Conservation (phyloP, 1,284 basidiomycete species). For the Takashimella koratensis region DNA sequence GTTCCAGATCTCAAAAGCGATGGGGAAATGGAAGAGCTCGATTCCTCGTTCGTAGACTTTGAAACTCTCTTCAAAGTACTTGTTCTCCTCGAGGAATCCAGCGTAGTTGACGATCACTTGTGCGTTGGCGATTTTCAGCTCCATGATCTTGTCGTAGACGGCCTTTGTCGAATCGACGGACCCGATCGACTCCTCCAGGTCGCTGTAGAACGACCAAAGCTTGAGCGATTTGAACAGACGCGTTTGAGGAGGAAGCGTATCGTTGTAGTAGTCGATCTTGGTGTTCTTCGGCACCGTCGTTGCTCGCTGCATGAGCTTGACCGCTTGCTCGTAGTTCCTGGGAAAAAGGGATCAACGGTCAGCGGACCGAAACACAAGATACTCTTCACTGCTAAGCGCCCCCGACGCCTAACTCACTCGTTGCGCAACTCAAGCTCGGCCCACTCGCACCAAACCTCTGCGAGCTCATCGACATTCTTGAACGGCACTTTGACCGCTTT, state of each 20-base stretch:
- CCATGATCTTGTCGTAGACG: conserved; percentile 95
- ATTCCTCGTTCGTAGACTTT: conserved; percentile 98
- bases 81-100: conserved; percentile 92
- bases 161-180: conserved; percentile 86
- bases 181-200: conserved; percentile 94
- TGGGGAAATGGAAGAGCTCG: conserved; percentile 95
- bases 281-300: conserved; percentile 81
- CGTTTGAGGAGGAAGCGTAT: conserved; percentile 78
- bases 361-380: too few species aligned
- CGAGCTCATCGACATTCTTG: conserved; percentile 93
- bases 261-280: conserved; percentile 93
- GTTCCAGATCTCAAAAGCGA: conserved; percentile 99
- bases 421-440: conserved; percentile 96
- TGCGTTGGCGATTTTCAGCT: conserved; percentile 97
- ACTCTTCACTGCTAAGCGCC: too few species aligned
- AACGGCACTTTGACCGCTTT: conserved; percentile 88
- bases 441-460: conserved; percentile 99
- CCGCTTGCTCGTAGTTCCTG: conserved; percentile 93
- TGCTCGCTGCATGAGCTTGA: conserved; percentile 93
- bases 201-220: conserved; percentile 98
- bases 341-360: conserved; percentile 3
- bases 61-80: conserved; percentile 98
- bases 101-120: conserved; percentile 98
- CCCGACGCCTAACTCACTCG: conserved; percentile 81
- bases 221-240: conserved; percentile 97